These are phyloP conservation scores for Paracamarosporium sp. DNA, from an alignment of 2,329 filamentous ascomycete species.

Conservation along the genomic window DNA sequence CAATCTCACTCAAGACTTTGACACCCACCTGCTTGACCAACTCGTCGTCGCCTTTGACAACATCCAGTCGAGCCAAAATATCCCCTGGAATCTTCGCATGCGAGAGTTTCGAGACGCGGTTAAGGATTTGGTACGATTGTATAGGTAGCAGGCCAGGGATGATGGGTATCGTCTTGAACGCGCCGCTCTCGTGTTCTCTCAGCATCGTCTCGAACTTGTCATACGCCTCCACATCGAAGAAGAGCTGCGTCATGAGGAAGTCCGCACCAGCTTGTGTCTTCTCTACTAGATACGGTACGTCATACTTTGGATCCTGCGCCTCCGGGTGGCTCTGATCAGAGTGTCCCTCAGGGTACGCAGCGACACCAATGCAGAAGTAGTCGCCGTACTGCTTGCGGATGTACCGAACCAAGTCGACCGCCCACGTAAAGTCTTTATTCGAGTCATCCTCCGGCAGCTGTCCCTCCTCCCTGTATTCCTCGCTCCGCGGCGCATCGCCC, in stretches of 20 bases:
- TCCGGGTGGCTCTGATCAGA: constrained; percentile 90
- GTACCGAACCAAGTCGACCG: constrained; percentile 86
- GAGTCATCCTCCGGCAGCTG: constrained; percentile 66
- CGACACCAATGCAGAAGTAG: constrained; percentile 96
- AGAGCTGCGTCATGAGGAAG: constrained; percentile 98
- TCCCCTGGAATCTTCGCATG: constrained; percentile 80
- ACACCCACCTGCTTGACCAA: constrained; percentile 81
- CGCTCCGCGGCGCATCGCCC: constrained; percentile 87
- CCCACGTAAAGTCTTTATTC: constrained; percentile 85
- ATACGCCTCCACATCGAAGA: constrained; percentile 89
- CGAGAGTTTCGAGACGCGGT: constrained; percentile 90
- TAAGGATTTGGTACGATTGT: constrained; percentile 95
- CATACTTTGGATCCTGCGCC: constrained; percentile 67
- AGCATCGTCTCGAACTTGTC: constrained; percentile 78
- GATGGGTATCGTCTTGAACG: constrained; percentile 86
- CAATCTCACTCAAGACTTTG: constrained; percentile 82
- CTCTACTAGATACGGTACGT: constrained; percentile 87
- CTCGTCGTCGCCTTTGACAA: constrained; percentile 79
- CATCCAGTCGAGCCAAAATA: constrained; percentile 73
- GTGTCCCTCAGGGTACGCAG: constrained; percentile 94
- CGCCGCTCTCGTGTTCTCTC: constrained; percentile 80
- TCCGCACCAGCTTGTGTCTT: constrained; percentile 92
- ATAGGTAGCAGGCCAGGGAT: constrained; percentile 97
- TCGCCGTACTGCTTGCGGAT: constrained; percentile 86
- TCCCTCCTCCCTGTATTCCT: constrained; percentile 79